Evolutionary conservation across 140 eudicot genomes (phyloP), one percentile per base, ranked within the genome.

Genomic region (Stevia rebaudiana): DNA sequence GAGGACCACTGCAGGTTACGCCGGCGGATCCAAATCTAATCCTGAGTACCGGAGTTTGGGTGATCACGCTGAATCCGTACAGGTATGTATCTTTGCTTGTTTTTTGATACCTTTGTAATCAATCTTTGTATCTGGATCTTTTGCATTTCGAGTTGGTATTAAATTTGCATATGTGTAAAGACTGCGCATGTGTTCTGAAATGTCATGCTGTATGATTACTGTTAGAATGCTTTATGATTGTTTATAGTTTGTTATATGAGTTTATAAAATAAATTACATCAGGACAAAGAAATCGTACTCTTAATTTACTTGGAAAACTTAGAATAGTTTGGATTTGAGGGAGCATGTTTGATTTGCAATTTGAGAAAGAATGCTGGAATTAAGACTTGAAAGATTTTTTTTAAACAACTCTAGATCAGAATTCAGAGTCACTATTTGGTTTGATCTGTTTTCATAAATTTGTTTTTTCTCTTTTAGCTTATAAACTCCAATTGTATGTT

Each of bases 11-110:
- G 96, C 75, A 46, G 96, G 98, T 23, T 91, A 91, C 71, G 78
- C 95, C 67, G 98, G 98, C 57, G 98, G 98, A 60, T 80, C 94
- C 33, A 91, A 75, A 52, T 11, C 60, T 5, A 88, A 77, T 41
- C 98, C 98, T 1, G 98, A 91, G 76, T 91, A 88, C 60, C 82
- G 98, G 9, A 83, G 84, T 61, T 80, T 88, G 67, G 95, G 85
- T 15, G 95, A 87, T 79, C 98, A 91, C 65, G 98, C 98, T 15
- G 98, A 91, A 79, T 80, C 78, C 36, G 89, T 91, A 19, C 84
- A 82, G 73, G 98, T 85, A 67, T 24, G 69, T 10, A 7, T 67
- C 11, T 46, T 66, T 56, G 33, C 42, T 54, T 47, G 16, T 63
- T 40, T 23, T 58, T 2, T 65, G 23, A 39, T 36, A 50, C 11